These are phyloP conservation scores for Mortierella sp. DNA, from an alignment of 371 early-diverging fungal genomes.

Conservation along the genomic window DNA sequence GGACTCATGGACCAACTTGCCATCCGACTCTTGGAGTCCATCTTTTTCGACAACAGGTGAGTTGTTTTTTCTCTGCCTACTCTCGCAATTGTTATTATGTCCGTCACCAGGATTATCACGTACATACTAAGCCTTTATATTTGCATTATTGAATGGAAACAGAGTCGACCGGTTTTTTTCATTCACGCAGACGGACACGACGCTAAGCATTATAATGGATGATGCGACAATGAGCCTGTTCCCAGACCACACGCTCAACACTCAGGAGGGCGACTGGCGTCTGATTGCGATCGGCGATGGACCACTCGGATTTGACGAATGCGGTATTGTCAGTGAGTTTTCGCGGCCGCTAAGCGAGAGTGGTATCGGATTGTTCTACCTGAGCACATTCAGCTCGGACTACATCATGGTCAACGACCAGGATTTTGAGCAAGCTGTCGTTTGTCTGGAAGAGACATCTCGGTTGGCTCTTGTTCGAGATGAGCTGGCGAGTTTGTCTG, in stretches of 20 bases:
- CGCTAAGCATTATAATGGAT: constrained; percentile 54
- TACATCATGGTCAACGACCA: constrained; percentile 56
- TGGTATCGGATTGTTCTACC: constrained; percentile 43
- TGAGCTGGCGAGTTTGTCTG: neutral
- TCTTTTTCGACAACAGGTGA: constrained; percentile 52
- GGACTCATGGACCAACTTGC: constrained; percentile 38
- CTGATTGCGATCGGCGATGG: constrained; percentile 56
- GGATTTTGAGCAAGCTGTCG: constrained; percentile 41
- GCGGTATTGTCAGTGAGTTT: constrained; percentile 49
- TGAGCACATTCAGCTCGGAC: constrained; percentile 53
- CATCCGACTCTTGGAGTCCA: constrained; percentile 24
- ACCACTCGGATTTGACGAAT: constrained; percentile 53
- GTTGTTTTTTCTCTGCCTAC: neutral
- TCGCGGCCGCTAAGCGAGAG: constrained; percentile 43
- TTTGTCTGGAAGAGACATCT: constrained; percentile 22
- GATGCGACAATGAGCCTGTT: constrained; percentile 45
- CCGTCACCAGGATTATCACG: too few relatives aligned
- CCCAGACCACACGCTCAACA: constrained; percentile 54
- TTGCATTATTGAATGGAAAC: neutral
- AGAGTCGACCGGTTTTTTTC: constrained; percentile 53
- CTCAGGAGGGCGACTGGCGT: constrained; percentile 55
- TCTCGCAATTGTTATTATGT: neutral
- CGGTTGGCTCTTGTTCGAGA: neutral
- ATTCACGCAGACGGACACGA: constrained; percentile 53
- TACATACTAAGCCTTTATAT: neutral